Evolutionary conservation across 352 stramenopile species (phyloP).

Genomic region (Globisporangium echinulatum): DNA sequence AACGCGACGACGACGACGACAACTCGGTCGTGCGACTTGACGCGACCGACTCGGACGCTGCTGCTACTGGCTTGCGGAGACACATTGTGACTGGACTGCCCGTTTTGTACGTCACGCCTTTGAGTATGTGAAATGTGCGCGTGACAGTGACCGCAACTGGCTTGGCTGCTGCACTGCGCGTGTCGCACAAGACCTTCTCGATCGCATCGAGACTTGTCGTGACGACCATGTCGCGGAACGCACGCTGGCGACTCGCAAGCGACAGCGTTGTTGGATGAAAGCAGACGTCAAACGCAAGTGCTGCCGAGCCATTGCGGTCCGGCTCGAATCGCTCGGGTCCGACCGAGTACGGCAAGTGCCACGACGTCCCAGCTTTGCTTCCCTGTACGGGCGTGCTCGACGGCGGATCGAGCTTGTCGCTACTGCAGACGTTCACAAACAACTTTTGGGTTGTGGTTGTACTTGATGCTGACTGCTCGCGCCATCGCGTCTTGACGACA

Average conservation of each 20-base stretch:
- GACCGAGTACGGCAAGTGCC: conserved; percentile 88
- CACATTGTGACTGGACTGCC: conserved; percentile 73
- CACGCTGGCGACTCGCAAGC: conserved; percentile 38
- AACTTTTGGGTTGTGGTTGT: conserved; percentile 42
- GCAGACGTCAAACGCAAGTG: conserved; percentile 88
- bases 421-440: conserved; percentile 93
- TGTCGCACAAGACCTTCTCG: conserved; percentile 16
- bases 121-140: conserved; percentile 73
- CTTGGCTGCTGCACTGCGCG: neutral
- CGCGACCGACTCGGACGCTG: neutral
- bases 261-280: conserved; percentile 86
- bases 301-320: conserved; percentile 70
- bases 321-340: conserved; percentile 85
- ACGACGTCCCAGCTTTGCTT: conserved; percentile 48
- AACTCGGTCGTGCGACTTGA: too few species aligned
- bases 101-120: conserved; percentile 85
- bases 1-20: too few species aligned
- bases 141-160: conserved; percentile 37
- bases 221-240: conserved; percentile 86
- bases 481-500: conserved; percentile 87
- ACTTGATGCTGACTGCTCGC: neutral
- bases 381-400: conserved; percentile 39
- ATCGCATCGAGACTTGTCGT: conserved; percentile 84
- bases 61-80: conserved; percentile 20
- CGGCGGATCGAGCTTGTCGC: conserved; percentile 75